Evolutionary conservation across 306 rosid genomes (phyloP).

Genomic region (Inga oerstediana): DNA sequence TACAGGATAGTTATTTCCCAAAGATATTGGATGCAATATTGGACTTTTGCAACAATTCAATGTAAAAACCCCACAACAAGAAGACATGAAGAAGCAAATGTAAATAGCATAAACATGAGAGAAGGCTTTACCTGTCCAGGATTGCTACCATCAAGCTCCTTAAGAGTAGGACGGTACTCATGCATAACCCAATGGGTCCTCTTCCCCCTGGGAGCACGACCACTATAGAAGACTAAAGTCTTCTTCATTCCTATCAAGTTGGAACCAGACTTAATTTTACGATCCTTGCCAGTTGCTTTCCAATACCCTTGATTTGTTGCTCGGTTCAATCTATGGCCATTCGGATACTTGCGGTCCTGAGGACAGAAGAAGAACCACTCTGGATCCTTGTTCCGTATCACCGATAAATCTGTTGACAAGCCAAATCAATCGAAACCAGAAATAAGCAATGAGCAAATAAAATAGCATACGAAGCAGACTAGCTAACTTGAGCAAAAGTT

Average conservation of each 20-base stretch:
- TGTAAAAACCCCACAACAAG: constrained; percentile 18
- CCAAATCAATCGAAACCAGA: neutral
- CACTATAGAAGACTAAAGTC: constrained; percentile 86
- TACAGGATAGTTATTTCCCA: neutral
- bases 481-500: neutral
- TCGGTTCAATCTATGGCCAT: constrained; percentile 85
- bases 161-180: constrained; percentile 82
- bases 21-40: neutral
- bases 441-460: constrained; percentile 2
- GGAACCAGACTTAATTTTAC: constrained; percentile 69
- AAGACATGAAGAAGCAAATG: neutral
- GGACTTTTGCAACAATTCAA: neutral
- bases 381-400: constrained; percentile 72
- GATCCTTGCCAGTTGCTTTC: constrained; percentile 99
- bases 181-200: constrained; percentile 97
- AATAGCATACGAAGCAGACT: neutral
- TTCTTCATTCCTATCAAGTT: constrained; percentile 94
- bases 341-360: constrained; percentile 91
- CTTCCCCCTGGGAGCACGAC: constrained; percentile 94
- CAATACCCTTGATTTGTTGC: constrained; percentile 86
- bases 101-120: neutral
- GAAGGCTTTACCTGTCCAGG: constrained; percentile 86
- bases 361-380: constrained; percentile 99
- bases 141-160: constrained; percentile 93
- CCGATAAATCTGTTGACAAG: constrained; percentile 60